These are phyloP conservation scores for Heritiera fomes DNA, from an alignment of 345 rosid genomes.

Conservation along the genomic window DNA sequence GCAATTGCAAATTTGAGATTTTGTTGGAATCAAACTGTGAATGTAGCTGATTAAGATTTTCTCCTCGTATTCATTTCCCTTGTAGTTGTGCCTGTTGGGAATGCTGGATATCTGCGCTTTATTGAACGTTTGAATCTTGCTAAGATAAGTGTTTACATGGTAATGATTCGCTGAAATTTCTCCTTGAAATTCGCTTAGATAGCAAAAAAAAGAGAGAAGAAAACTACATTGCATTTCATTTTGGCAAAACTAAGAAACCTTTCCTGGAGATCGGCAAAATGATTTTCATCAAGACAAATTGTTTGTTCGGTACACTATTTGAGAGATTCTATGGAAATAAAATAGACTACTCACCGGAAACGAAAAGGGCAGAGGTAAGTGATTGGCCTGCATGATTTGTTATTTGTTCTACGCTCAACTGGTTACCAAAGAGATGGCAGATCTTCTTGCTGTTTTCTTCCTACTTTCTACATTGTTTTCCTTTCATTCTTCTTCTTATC, in stretches of 20 bases:
- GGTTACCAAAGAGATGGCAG: neutral
- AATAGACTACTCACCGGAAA: neutral
- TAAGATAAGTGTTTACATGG: neutral
- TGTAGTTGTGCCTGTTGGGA: neutral
- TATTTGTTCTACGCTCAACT: neutral
- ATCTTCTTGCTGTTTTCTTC: neutral
- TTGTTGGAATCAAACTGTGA: neutral
- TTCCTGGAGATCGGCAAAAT: neutral
- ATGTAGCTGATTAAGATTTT: neutral
- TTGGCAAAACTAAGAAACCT: neutral
- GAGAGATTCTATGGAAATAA: neutral
- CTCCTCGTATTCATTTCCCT: neutral
- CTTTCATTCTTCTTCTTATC: slow-evolving; percentile 29
- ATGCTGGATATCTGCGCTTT: neutral
- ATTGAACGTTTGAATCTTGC: neutral
- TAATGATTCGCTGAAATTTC: neutral
- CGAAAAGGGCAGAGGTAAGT: neutral
- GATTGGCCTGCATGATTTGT: neutral
- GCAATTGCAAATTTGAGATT: neutral
- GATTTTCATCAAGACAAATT: neutral
- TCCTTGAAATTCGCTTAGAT: neutral
- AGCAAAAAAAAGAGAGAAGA: neutral
- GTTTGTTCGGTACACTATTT: neutral
- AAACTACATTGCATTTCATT: neutral
- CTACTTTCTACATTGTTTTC: neutral